Evolutionary conservation across 768 basidiomycete species (phyloP).

Genomic region (Agaricus sinodeliciosus): DNA sequence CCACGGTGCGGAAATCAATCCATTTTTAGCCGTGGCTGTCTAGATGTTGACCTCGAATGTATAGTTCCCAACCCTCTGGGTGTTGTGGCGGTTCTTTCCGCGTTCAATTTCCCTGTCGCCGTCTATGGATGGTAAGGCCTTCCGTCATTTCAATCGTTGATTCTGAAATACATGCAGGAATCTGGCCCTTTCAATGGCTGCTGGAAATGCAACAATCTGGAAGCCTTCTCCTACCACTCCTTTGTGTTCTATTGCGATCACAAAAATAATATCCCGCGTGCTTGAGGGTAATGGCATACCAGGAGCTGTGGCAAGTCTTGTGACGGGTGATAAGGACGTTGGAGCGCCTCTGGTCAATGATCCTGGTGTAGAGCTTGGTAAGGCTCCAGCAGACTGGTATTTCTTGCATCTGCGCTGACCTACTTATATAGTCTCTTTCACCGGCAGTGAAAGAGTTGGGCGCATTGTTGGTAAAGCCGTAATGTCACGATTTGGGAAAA

Average conservation of each 20-base stretch:
- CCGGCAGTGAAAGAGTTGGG: slow-evolving; percentile 87
- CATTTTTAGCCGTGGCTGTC: slow-evolving; percentile 12
- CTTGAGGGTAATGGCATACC: slow-evolving; percentile 79
- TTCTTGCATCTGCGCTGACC: slow-evolving; percentile 2
- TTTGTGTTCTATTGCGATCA: slow-evolving; percentile 86
- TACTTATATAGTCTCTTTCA: slow-evolving; percentile 72
- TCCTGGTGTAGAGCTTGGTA: slow-evolving; percentile 72
- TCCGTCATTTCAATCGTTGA: neutral
- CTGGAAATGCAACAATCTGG: slow-evolving; percentile 93
- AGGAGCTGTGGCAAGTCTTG: slow-evolving; percentile 76
- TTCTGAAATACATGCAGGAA: slow-evolving; percentile 52
- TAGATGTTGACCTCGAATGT: slow-evolving; percentile 12
- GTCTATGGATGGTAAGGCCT: slow-evolving; percentile 77
- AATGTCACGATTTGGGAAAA: slow-evolving; percentile 83
- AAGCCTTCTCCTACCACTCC: slow-evolving; percentile 91
- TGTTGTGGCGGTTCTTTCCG: slow-evolving; percentile 69
- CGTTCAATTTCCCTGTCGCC: slow-evolving; percentile 96
- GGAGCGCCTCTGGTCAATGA: slow-evolving; percentile 78
- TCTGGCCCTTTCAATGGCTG: slow-evolving; percentile 77
- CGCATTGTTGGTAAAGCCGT: slow-evolving; percentile 84
- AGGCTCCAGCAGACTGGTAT: slow-evolving; percentile 10
- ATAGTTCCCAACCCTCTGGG: slow-evolving; percentile 87
- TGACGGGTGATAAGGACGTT: slow-evolving; percentile 76
- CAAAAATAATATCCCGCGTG: slow-evolving; percentile 74
- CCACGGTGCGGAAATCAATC: slow-evolving; percentile 49